Conservation (phyloP, 257 asterid genomes). For the Solanum clarkiae region DNA sequence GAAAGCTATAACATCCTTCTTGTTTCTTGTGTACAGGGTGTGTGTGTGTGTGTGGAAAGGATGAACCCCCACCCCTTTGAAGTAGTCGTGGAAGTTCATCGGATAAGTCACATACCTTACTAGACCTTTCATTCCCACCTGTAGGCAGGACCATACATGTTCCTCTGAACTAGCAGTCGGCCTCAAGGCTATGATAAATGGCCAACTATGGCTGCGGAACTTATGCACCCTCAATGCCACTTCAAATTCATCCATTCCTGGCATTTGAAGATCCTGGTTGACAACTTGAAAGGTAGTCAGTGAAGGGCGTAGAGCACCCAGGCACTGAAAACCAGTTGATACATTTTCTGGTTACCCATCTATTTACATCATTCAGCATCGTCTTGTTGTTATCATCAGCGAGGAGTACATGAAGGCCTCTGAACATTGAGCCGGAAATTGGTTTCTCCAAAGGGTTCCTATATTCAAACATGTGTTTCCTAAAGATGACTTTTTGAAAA, state of each 20-base stretch:
- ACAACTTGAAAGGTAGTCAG: constrained; percentile 13
- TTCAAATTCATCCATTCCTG: constrained; percentile 31
- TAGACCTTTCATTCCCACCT: constrained; percentile 26
- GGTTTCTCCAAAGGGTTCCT: constrained; percentile 4
- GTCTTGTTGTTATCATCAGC: constrained; percentile 3
- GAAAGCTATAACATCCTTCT: background rate
- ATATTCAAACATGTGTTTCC: constrained; percentile 15
- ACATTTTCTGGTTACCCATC: constrained; percentile 16
- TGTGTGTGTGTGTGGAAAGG: background rate
- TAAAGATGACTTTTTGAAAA: constrained; percentile 12
- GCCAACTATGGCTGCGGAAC: constrained; percentile 21
- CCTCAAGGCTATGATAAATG: constrained; percentile 18
- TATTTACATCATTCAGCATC: constrained; percentile 6
- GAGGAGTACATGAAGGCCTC: constrained; percentile 15
- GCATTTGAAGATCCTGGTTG: constrained; percentile 32
- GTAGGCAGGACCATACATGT: constrained; percentile 13
- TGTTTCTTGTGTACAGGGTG: background rate
- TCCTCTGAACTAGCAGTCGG: constrained; percentile 26
- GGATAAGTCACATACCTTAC: constrained; percentile 11
- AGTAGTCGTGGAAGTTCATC: constrained; percentile 18
- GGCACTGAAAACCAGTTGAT: constrained; percentile 22
- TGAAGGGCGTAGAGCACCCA: constrained; percentile 15
- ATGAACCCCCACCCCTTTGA: constrained; percentile 4
- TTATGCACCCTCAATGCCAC: constrained; percentile 24
- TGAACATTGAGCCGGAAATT: constrained; percentile 6